Evolutionary conservation across 2,329 filamentous ascomycete genomes (phyloP).

Genomic region (Byssothecium circinans): DNA sequence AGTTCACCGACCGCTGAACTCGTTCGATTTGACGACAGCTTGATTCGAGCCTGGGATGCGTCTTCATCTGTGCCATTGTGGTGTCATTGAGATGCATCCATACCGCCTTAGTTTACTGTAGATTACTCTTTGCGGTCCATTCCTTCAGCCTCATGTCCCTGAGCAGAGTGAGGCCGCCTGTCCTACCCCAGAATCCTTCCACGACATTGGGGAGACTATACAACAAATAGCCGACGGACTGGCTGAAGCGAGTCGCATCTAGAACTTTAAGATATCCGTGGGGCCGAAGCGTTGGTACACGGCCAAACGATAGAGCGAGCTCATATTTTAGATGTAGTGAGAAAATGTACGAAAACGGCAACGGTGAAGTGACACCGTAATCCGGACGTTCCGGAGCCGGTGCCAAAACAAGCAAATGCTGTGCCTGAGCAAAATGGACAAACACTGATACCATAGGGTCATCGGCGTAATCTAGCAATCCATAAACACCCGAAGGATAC

Average conservation of each 20-base stretch:
- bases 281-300: neutral
- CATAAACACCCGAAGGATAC: too few species aligned
- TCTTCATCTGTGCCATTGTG: conserved; percentile 40
- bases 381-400: too few species aligned
- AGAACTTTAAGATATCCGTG: conserved; percentile 1
- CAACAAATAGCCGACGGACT: conserved; percentile 1
- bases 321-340: too few species aligned
- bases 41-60: conserved; percentile 44
- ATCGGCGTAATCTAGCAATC: too few species aligned
- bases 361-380: too few species aligned
- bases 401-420: too few species aligned
- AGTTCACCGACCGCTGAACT: conserved; percentile 48
- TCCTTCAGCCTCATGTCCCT: conserved; percentile 6
- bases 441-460: too few species aligned
- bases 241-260: neutral
- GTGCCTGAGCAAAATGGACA: too few species aligned
- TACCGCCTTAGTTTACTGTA: conserved; percentile 44
- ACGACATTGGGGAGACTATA: neutral
- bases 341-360: too few species aligned
- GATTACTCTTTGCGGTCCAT: conserved; percentile 46
- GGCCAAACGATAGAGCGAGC: too few species aligned
- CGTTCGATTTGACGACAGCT: conserved; percentile 44
- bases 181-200: conserved; percentile 11
- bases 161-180: conserved; percentile 5
- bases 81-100: conserved; percentile 36